Percentiles rank a stretch among this genome's conserved stretches.
phyloP scores from a whole-genome alignment of 768 basidiomycete species.

The Lactarius deliciosus region DNA sequence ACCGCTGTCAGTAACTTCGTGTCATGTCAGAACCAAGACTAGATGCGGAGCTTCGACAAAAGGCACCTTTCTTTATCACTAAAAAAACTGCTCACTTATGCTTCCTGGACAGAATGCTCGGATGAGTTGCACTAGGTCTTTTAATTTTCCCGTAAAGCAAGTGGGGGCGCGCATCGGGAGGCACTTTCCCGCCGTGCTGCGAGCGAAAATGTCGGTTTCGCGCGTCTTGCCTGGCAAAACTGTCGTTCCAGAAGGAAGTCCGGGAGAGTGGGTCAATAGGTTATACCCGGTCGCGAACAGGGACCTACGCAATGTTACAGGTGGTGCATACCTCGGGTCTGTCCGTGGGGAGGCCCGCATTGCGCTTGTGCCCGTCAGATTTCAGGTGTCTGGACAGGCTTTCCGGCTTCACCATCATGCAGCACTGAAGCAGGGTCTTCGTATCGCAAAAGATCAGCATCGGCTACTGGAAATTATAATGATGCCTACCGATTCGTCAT shows the following conservation, averaged over 20 bases:
- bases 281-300: background rate
- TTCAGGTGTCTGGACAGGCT: slow-evolving; percentile 24
- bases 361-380: slow-evolving; percentile 26
- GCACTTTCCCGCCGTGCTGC: slow-evolving; percentile 7
- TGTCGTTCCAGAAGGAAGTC: background rate
- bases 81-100: slow-evolving; percentile 17
- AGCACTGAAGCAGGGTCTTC: slow-evolving; percentile 23
- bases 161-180: background rate
- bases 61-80: slow-evolving; percentile 14
- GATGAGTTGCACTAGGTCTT: slow-evolving; percentile 20
- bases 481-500: slow-evolving; percentile 15
- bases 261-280: background rate
- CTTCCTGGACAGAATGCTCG: slow-evolving; percentile 17
- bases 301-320: slow-evolving; percentile 25
- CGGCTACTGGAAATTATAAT: background rate
- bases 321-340: slow-evolving; percentile 21
- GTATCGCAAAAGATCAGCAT: background rate
- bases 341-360: slow-evolving; percentile 21
- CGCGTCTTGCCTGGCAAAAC: slow-evolving; percentile 26
- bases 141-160: slow-evolving; percentile 1
- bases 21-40: background rate
- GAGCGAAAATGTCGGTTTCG: slow-evolving; percentile 26
- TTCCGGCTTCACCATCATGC: slow-evolving; percentile 24
- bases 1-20: slow-evolving; percentile 11
- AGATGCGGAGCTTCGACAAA: background rate